These are phyloP conservation scores for Suillus weaverae DNA, from an alignment of 768 basidiomycete species.

Conservation along the genomic window DNA sequence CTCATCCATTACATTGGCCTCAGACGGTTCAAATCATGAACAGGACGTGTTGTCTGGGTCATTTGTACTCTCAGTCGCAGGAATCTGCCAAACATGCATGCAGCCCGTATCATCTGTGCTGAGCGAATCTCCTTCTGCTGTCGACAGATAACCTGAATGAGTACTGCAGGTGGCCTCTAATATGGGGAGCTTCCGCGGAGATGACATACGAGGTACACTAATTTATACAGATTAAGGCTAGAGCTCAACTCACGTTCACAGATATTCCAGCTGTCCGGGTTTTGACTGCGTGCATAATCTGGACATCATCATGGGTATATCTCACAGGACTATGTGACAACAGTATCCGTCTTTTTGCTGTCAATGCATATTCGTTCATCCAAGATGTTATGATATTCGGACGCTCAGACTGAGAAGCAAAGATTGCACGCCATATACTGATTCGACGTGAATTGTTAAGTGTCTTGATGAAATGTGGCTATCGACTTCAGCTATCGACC, in stretches of 20 bases:
- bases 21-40: background rate
- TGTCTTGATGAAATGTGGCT: background rate
- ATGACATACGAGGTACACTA: conserved; percentile 56
- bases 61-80: conserved; percentile 10
- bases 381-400: background rate
- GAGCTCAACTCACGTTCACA: background rate
- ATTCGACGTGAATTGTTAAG: background rate
- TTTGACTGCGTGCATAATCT: background rate
- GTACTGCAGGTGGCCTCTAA: conserved; percentile 51
- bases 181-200: conserved; percentile 66
- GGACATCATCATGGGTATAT: background rate
- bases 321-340: background rate
- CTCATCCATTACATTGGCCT: background rate
- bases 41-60: background rate
- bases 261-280: background rate
- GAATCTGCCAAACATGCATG: conserved; percentile 17
- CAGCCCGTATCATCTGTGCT: conserved; percentile 45
- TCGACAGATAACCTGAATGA: conserved; percentile 38
- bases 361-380: background rate
- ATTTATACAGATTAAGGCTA: background rate
- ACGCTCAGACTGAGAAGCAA: background rate
- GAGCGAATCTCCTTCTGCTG: conserved; percentile 55
- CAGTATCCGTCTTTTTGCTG: background rate
- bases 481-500: background rate
- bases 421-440: background rate